Conservation (phyloP, 768 basidiomycete genomes). For the Boletus tomentosulus region DNA sequence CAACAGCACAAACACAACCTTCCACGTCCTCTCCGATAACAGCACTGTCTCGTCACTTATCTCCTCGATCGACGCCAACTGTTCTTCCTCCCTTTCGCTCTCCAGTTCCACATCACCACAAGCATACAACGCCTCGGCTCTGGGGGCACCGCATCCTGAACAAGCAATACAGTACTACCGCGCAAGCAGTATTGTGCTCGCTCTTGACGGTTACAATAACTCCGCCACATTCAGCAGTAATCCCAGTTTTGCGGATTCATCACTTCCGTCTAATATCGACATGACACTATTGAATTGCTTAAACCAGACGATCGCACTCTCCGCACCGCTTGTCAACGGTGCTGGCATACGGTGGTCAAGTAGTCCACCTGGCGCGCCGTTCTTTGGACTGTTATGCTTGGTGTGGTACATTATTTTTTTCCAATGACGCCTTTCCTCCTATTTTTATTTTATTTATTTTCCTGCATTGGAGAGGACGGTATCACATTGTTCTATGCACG, state of each 20-base stretch:
- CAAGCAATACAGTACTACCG: slow-evolving; percentile 68
- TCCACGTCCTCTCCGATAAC: slow-evolving; percentile 47
- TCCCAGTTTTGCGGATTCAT: slow-evolving; percentile 39
- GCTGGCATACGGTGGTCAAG: slow-evolving; percentile 17
- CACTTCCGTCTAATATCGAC: slow-evolving; percentile 53
- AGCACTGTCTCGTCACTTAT: slow-evolving; percentile 44
- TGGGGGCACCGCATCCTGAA: slow-evolving; percentile 38
- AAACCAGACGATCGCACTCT: slow-evolving; percentile 56
- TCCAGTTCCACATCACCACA: slow-evolving; percentile 31
- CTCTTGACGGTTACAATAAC: slow-evolving; percentile 66
- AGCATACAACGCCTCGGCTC: slow-evolving; percentile 28
- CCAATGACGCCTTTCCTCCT: neutral
- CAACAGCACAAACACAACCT: slow-evolving; percentile 37
- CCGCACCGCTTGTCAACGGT: slow-evolving; percentile 52
- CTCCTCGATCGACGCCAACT: slow-evolving; percentile 39
- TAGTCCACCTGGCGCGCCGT: neutral
- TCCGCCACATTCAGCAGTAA: slow-evolving; percentile 44
- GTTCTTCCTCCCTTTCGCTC: slow-evolving; percentile 36
- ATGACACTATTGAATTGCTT: slow-evolving; percentile 49
- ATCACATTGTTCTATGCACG: neutral
- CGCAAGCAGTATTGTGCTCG: slow-evolving; percentile 56
- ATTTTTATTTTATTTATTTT: neutral
- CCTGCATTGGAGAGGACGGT: neutral
- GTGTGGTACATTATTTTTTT: slow-evolving; percentile 14
- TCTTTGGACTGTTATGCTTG: slow-evolving; percentile 16